Conservation (phyloP, 805 yeast genomes). For the Myxozyma melibiosi region DNA sequence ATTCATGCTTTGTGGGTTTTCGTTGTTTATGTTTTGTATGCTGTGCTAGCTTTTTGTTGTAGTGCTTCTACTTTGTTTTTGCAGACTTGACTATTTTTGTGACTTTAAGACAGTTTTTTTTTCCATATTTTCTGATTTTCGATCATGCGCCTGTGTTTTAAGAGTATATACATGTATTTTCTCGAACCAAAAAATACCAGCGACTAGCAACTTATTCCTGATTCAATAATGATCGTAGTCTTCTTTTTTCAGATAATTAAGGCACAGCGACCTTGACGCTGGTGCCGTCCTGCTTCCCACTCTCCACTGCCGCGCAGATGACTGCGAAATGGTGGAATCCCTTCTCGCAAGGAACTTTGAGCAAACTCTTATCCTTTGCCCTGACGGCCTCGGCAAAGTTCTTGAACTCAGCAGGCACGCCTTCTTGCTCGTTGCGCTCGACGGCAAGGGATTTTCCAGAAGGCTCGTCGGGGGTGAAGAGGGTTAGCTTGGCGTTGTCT, state of each 20-base stretch:
- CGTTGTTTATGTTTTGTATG: neutral
- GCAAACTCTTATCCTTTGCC: slow-evolving; percentile 59
- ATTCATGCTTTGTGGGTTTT: neutral
- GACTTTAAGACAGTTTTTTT: too few species aligned
- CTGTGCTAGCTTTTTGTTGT: neutral
- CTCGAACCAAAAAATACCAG: neutral
- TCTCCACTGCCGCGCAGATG: slow-evolving; percentile 80
- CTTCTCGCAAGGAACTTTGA: slow-evolving; percentile 62
- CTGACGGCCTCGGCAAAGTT: slow-evolving; percentile 63
- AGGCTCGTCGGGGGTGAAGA: slow-evolving; percentile 32
- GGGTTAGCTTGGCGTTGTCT: slow-evolving; percentile 41
- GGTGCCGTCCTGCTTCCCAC: slow-evolving; percentile 51
- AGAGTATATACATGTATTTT: too few species aligned
- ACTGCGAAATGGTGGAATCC: slow-evolving; percentile 94
- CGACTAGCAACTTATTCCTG: too few species aligned
- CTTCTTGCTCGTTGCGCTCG: slow-evolving; percentile 51
- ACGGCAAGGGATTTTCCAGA: slow-evolving; percentile 20
- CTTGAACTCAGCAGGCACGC: slow-evolving; percentile 57
- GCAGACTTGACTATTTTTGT: too few species aligned
- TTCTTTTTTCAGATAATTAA: neutral
- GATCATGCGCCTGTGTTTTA: too few species aligned
- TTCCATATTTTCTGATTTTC: too few species aligned
- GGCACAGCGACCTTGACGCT: slow-evolving; percentile 13
- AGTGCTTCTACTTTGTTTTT: neutral
- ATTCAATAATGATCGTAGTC: neutral